Evolutionary conservation across 2,329 filamentous ascomycete species (phyloP).

Genomic region (Monosporascus sp.): DNA sequence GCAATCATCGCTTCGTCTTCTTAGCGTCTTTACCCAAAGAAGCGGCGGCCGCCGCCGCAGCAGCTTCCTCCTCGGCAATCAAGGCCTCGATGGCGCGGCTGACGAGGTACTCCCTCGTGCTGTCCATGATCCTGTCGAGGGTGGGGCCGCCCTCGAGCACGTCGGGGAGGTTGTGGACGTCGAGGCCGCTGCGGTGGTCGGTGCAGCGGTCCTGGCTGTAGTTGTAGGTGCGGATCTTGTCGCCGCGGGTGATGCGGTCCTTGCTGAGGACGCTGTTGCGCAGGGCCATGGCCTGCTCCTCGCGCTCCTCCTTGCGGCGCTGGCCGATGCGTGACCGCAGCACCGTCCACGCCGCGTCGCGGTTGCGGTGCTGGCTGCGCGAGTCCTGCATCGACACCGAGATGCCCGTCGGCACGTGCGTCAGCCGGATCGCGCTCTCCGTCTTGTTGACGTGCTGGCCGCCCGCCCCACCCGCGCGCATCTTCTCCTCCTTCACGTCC

Average conservation of each 20-base stretch:
- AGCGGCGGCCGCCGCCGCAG: constrained; percentile 5
- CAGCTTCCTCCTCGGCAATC: constrained; percentile 55
- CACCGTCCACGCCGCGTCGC: constrained; percentile 80
- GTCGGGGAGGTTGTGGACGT: constrained; percentile 72
- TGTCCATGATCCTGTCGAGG: constrained; percentile 71
- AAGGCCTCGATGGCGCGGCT: constrained; percentile 69
- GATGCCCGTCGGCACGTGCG: constrained; percentile 80
- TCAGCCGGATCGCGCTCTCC: constrained; percentile 89
- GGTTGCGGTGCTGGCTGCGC: constrained; percentile 83
- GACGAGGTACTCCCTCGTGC: constrained; percentile 69
- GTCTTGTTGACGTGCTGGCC: constrained; percentile 99
- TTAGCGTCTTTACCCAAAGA: constrained; percentile 12
- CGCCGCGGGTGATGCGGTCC: constrained; percentile 78
- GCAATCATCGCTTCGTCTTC: constrained; percentile 10
- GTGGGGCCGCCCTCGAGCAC: constrained; percentile 70
- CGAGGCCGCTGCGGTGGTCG: constrained; percentile 77
- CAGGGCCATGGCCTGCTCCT: constrained; percentile 70
- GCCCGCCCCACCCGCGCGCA: constrained; percentile 86
- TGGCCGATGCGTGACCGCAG: constrained; percentile 79
- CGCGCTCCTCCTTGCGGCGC: constrained; percentile 70
- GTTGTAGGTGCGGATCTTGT: constrained; percentile 95
- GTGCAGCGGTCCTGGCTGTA: constrained; percentile 71
- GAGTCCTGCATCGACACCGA: constrained; percentile 90
- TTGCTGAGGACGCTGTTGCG: constrained; percentile 73
- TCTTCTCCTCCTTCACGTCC: constrained; percentile 80